A percentile compares a stretch with the other conserved stretches of the same genome.
phyloP scores from a whole-genome alignment of 805 yeast genomes.

The Grigorovia jiainica region DNA sequence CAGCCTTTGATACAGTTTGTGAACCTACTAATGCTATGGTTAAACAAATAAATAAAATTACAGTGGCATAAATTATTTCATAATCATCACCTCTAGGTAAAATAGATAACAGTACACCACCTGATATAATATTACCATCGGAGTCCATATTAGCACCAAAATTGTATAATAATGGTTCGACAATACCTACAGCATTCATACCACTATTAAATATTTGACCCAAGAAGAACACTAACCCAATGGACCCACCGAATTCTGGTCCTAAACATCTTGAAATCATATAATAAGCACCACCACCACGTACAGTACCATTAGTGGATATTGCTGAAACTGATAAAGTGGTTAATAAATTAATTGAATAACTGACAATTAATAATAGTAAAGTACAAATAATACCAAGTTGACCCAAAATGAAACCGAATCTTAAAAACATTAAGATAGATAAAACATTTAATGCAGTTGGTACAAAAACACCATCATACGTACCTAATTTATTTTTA shows the following conservation, averaged over 20 bases:
- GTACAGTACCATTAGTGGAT: conserved; percentile 93
- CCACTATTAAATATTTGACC: conserved; percentile 92
- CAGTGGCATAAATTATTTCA: conserved; percentile 63
- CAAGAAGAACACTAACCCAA: conserved; percentile 85
- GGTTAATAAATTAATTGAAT: conserved; percentile 72
- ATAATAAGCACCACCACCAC: conserved; percentile 97
- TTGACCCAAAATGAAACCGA: conserved; percentile 92
- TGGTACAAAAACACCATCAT: conserved; percentile 87
- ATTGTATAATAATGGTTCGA: conserved; percentile 79
- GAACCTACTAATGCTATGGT: conserved; percentile 75
- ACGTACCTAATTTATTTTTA: conserved; percentile 58
- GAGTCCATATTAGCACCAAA: no score
- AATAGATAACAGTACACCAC: conserved; percentile 34
- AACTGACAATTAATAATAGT: conserved; percentile 58
- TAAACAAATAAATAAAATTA: conserved; percentile 61
- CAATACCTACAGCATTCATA: conserved; percentile 89
- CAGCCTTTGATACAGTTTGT: conserved; percentile 70
- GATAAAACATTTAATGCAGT: conserved; percentile 88
- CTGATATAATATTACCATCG: no score
- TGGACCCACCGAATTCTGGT: conserved; percentile 97
- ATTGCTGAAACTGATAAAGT: conserved; percentile 89
- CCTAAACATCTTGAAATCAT: conserved; percentile 94
- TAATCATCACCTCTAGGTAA: conserved; percentile 66
- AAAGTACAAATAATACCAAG: conserved; percentile 81
- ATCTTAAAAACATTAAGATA: conserved; percentile 87